Base-by-base conservation (phyloP, 1,284 basidiomycete genomes). In the Pseudozyma sp. region DNA sequence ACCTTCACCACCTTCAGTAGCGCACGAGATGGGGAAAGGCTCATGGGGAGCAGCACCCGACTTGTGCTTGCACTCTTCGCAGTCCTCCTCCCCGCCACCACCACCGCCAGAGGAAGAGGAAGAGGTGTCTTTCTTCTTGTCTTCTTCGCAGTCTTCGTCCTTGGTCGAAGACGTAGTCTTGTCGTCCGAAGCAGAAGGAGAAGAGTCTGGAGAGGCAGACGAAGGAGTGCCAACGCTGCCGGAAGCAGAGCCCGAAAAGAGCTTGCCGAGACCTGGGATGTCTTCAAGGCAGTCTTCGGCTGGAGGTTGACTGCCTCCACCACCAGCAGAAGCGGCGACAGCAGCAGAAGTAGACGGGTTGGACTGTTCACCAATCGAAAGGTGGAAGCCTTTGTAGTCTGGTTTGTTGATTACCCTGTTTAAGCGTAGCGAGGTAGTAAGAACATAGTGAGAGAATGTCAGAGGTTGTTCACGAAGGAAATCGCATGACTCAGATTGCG, bases 211-310 rank as follows among this genome's bases (percentile, higher is more conserved):
- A 45, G 44, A 18, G 11, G 44, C 11, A 19, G 44, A 45, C 11
- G 44, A 19, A 18, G 51, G 13, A 38, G 25, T 13, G 13, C 52
- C 47, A 34, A 43, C 42, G 31, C 45, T 48, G 12, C 57, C 71
- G 18, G 39, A 40, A 35, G 52, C 67, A 16, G 43, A 11, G 6
- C 25, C 25, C 25, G 25, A 31, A 45, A n/a, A 38, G 16, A 51
- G 34, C 2, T n/a, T 18, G 34, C 47, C 36, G 6, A 62, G 13
- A 12, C 18, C 19, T 5, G 47, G 48, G 9, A 61, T 34, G 12
- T 18, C 2, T 2, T 21, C 36, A 16, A 63, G 44, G 31, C 61
- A 63, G 44, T 63, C 61, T 40, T 57, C 54, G 8, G 61, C 54
- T 5, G 54, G 50, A 9, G 31, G 25, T 31, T 31, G 25, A 31